phyloP scores from a whole-genome alignment of 768 basidiomycete genomes.

The Daedaleopsis nitida region DNA sequence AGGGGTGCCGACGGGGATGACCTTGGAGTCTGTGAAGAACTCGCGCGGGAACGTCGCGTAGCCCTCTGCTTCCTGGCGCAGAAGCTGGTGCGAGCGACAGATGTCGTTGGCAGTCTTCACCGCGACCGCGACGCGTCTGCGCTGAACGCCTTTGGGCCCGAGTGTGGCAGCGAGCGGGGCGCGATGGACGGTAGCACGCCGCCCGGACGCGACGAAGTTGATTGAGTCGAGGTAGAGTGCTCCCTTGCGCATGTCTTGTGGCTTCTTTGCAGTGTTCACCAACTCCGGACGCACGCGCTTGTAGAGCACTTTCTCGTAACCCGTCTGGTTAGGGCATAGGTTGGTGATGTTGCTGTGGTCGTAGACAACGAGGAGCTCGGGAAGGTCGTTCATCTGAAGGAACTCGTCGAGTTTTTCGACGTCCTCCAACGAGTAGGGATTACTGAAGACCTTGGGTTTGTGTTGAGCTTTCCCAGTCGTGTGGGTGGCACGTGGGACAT shows the following conservation, averaged over 20 bases:
- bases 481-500: neutral
- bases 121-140: conserved; percentile 27
- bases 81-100: conserved; percentile 18
- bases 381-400: conserved; percentile 24
- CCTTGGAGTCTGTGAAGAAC: conserved; percentile 49
- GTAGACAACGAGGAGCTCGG: conserved; percentile 29
- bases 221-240: conserved; percentile 50
- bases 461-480: neutral
- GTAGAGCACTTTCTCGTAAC: conserved; percentile 15
- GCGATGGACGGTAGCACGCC: conserved; percentile 54
- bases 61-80: conserved; percentile 42
- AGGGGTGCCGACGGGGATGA: conserved; percentile 42
- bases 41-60: conserved; percentile 49
- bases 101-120: conserved; percentile 25
- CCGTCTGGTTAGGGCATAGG: neutral
- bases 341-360: conserved; percentile 15
- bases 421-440: conserved; percentile 15
- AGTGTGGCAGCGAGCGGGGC: conserved; percentile 50
- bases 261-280: neutral
- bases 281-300: conserved; percentile 20
- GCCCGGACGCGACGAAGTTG: conserved; percentile 42
- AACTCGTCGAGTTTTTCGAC: conserved; percentile 29
- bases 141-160: conserved; percentile 8
- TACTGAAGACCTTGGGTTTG: too few species aligned
- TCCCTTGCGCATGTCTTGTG: neutral